Evolutionary conservation across 306 rosid species (phyloP).

Genomic region (Vicia faba): DNA sequence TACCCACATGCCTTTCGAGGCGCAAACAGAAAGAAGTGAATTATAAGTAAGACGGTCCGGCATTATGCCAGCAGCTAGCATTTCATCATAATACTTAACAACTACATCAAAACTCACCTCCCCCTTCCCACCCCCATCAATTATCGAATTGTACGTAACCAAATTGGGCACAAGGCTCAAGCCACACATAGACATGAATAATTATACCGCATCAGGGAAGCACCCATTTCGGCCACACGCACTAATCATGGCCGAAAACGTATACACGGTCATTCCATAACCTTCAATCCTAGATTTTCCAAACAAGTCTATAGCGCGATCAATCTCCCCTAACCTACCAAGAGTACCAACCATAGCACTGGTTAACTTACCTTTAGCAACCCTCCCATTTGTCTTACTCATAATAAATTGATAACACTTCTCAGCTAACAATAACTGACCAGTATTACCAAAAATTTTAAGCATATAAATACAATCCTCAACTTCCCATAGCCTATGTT

Average conservation of each 20-base stretch:
- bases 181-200: constrained; percentile 65
- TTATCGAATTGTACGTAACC: constrained; percentile 81
- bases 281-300: constrained; percentile 63
- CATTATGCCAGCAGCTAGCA: constrained; percentile 56
- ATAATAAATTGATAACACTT: constrained; percentile 72
- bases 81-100: constrained; percentile 68
- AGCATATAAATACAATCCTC: constrained; percentile 75
- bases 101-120: constrained; percentile 65
- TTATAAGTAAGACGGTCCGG: constrained; percentile 88
- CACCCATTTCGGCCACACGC: constrained; percentile 75
- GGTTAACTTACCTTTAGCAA: constrained; percentile 70
- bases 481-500: constrained; percentile 54
- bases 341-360: constrained; percentile 86
- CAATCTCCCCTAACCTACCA: constrained; percentile 81
- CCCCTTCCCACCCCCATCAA: constrained; percentile 86
- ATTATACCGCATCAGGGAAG: constrained; percentile 54
- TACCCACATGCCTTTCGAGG: constrained; percentile 84
- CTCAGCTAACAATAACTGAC: constrained; percentile 57
- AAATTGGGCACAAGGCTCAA: constrained; percentile 76
- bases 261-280: constrained; percentile 79
- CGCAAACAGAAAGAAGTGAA: constrained; percentile 77
- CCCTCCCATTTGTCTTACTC: constrained; percentile 51
- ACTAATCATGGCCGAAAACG: constrained; percentile 77
- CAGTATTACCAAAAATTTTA: constrained; percentile 68
- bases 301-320: constrained; percentile 62